Percentiles rank a stretch among this genome's conserved stretches.
Evolutionary conservation across 164 flowering plant genomes (phyloP).

Genomic region (Malania oleifera): DNA sequence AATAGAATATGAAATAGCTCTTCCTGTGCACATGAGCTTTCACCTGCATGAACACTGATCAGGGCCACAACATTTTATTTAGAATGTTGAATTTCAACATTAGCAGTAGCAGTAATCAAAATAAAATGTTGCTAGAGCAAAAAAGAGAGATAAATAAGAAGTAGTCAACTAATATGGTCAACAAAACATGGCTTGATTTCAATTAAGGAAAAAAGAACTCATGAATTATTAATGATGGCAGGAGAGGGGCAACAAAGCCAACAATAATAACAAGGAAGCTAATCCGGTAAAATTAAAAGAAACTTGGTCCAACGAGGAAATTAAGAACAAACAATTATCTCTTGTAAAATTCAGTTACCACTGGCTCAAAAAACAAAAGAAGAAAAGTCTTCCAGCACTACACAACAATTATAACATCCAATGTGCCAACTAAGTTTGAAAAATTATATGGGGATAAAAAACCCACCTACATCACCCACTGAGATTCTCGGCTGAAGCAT

Average conservation of each 20-base stretch:
- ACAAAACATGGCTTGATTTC: too few species aligned
- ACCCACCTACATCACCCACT: constrained; percentile 25
- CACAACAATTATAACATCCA: neutral
- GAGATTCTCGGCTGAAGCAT: constrained; percentile 26
- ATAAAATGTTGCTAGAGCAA: neutral
- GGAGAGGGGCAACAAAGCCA: too few species aligned
- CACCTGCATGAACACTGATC: neutral
- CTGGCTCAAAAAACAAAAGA: neutral
- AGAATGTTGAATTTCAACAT: neutral
- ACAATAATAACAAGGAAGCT: too few species aligned
- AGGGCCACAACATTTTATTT: neutral
- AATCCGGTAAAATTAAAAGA: too few species aligned
- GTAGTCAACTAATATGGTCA: too few species aligned
- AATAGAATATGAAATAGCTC: neutral
- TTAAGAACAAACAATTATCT: too few species aligned
- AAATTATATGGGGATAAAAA: neutral
- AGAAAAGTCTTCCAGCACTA: neutral
- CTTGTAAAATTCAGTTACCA: too few species aligned
- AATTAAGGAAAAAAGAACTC: neutral
- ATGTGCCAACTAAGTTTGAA: constrained; percentile 9
- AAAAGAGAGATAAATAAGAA: too few species aligned
- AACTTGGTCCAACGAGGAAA: too few species aligned
- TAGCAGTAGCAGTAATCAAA: neutral
- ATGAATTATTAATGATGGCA: too few species aligned
- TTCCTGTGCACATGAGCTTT: neutral